These are phyloP conservation scores for Gigaspora rosea DNA, from an alignment of 192 early-diverging fungal species.

Conservation along the genomic window DNA sequence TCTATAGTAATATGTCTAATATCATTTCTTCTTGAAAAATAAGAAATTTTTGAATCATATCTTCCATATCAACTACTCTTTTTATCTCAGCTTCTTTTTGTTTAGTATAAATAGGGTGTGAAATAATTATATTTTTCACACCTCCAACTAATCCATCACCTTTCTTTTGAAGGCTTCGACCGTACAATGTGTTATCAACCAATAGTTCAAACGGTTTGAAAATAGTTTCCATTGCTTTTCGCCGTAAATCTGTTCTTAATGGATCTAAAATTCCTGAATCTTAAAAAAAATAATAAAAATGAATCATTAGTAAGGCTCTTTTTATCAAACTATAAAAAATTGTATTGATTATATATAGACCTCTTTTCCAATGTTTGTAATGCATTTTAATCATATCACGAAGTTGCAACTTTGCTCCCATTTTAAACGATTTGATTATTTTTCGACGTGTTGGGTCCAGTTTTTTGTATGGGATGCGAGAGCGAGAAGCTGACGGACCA, in stretches of 20 bases:
- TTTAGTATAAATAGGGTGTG: not conserved
- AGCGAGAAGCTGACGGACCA: not conserved
- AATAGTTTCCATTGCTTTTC: conserved; percentile 21
- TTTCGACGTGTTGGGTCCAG: not conserved
- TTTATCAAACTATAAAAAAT: not conserved
- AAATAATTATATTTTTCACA: conserved; percentile 25
- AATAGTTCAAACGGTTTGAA: conserved; percentile 26
- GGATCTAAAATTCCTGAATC: conserved; percentile 28
- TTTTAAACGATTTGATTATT: conserved; percentile 27
- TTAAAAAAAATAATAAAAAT: conserved; percentile 4
- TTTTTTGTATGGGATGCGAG: conserved; percentile 16
- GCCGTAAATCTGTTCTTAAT: conserved; percentile 13
- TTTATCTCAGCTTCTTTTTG: too few species aligned
- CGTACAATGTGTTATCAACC: conserved; percentile 27
- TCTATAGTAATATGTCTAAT: too few species aligned
- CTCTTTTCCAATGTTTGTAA: conserved; percentile 12
- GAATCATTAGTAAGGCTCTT: conserved; percentile 6
- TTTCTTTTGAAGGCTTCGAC: conserved; percentile 21
- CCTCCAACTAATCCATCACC: conserved; percentile 23
- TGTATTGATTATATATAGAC: not conserved
- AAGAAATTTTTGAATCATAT: too few species aligned
- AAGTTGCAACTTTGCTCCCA: conserved; percentile 17
- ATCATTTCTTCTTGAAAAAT: too few species aligned
- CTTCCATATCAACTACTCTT: too few species aligned
- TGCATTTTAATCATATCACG: conserved; percentile 19